These are phyloP conservation scores for Effrenium voratum DNA, from an alignment of 73 alveolate genomes.

Conservation along the genomic window DNA sequence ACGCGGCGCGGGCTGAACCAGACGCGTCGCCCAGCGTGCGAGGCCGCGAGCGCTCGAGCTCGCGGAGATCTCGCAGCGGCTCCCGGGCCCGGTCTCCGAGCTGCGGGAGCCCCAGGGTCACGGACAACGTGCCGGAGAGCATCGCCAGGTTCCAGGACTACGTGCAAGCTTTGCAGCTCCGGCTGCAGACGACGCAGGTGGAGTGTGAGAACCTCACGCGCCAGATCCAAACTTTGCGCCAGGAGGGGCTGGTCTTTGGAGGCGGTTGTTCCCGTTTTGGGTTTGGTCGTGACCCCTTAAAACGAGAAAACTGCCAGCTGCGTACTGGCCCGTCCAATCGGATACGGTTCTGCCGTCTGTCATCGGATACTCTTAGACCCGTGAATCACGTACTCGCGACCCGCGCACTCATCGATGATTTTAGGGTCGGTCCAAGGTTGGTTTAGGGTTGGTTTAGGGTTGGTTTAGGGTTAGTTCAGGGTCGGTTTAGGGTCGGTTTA, in stretches of 20 bases:
- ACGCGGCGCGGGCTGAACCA: background rate
- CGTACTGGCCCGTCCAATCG: background rate
- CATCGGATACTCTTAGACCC: no score
- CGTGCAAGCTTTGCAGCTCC: slow-evolving; percentile 68
- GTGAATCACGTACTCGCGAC: no score
- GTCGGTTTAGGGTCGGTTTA: no score
- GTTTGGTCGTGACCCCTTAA: no score
- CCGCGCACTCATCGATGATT: no score
- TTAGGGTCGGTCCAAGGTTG: no score
- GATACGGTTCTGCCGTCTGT: background rate
- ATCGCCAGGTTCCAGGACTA: slow-evolving; percentile 26
- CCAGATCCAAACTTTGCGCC: slow-evolving; percentile 51
- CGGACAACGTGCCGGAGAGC: background rate
- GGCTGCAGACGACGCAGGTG: slow-evolving; percentile 69
- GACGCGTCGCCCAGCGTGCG: background rate
- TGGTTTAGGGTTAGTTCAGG: no score
- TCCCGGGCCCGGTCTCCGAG: slow-evolving; percentile 54
- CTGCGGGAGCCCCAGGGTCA: background rate
- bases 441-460: no score
- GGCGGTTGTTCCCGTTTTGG: no score
- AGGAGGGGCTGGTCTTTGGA: no score
- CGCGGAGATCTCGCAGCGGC: slow-evolving; percentile 52
- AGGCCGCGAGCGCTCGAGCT: slow-evolving; percentile 26
- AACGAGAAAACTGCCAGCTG: background rate
- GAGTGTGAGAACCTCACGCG: slow-evolving; percentile 60